Evolutionary conservation across 1,284 basidiomycete species (phyloP), one percentile per base, ranked within the genome.

Genomic region (Trichosporon ovoides): DNA sequence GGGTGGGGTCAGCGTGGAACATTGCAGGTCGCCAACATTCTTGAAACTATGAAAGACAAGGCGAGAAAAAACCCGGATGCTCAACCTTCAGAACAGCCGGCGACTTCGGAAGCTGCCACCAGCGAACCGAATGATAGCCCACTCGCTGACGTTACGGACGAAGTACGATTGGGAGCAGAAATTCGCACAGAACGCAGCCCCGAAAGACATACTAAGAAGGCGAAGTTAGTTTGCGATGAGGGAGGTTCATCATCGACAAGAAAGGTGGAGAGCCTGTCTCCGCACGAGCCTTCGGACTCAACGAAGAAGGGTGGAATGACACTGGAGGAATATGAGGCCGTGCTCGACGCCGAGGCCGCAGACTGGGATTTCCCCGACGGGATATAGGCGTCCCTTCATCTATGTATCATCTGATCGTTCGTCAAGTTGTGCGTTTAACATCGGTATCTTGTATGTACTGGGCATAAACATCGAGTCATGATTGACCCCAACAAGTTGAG

Each of bases 1-100:
- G 69, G 72, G 43, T 78, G 77, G 77, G 77, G 77, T 13, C 72
- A 78, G 55, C 62, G 67, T 18, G 77, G 72, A 0, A 68, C 62
- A 5, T 59, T 77, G 1, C 65, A 68, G 35, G 66, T 72, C 33
- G 68, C 67, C 36, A 70, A 66, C 34, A 73, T 78, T 24, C 65
- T 78, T 2, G 69, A 77, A 24, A 65, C 72, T 62, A 64, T 74
- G 18, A 67, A 67, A 54, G 52, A 56, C 56, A 56, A 49, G 5
- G 37, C 52, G 9, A 31, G 9, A 2, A 24, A 4, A 2, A 9
- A 31, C 9, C 0, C n/a, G 13, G 48, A 40, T 11, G n/a, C 24
- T 46, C 18, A 22, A 18, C 55, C 43, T 20, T 38, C 20, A 10
- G 35, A 5, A 33, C 24, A 36, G 7, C 40, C 18, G 22, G 34